These are phyloP conservation scores for Rubia tinctorum DNA, from an alignment of 305 asterid genomes.

Conservation along the genomic window DNA sequence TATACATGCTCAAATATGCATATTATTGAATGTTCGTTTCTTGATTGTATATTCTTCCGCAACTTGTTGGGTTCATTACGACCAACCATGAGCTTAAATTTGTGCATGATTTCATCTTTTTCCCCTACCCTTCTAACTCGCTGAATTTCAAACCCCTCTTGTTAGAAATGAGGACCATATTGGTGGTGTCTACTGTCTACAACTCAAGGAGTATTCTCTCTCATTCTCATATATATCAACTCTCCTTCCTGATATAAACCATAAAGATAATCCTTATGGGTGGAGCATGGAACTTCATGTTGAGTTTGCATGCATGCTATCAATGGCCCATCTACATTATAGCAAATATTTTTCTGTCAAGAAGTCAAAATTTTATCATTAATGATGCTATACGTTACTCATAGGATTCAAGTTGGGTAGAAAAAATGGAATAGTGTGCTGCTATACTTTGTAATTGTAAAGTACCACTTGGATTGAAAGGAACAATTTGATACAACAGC, in stretches of 20 bases:
- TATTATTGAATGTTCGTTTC: neutral
- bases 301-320: constrained; percentile 10
- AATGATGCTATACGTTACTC: too few relatives aligned
- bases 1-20: neutral
- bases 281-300: neutral
- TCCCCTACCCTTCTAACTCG: neutral
- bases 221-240: neutral
- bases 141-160: neutral
- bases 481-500: neutral
- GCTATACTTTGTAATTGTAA: neutral
- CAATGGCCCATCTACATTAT: neutral
- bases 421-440: neutral
- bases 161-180: neutral
- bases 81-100: neutral
- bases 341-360: neutral
- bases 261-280: neutral
- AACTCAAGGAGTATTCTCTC: neutral
- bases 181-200: too few relatives aligned
- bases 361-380: neutral
- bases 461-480: neutral
- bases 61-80: neutral
- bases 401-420: constrained; percentile 1
- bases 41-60: neutral
- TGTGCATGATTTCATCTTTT: neutral
- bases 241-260: neutral